Evolutionary conservation across 352 stramenopile genomes (phyloP).

Genomic region (Stramenopiles sp.): DNA sequence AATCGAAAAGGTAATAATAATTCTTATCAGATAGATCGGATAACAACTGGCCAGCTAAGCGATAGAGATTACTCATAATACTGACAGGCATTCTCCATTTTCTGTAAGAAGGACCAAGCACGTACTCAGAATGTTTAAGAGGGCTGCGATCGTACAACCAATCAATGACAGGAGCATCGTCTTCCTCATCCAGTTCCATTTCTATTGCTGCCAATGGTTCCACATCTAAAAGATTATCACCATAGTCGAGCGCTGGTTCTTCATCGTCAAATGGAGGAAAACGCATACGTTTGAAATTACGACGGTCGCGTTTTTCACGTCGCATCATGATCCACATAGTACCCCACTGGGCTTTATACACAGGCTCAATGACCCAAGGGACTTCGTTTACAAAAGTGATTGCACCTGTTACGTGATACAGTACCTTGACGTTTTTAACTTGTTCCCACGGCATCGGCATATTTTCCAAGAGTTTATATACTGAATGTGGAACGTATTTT

Average conservation of each 20-base stretch:
- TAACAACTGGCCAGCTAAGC: slow-evolving; percentile 73
- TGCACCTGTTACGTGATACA: slow-evolving; percentile 96
- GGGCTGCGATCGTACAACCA: slow-evolving; percentile 96
- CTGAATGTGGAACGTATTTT: slow-evolving; percentile 94
- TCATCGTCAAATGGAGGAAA: slow-evolving; percentile 99
- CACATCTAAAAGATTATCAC: slow-evolving; percentile 78
- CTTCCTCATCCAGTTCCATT: slow-evolving; percentile 63
- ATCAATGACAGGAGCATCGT: slow-evolving; percentile 61
- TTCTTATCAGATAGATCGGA: slow-evolving; percentile 85
- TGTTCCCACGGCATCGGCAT: slow-evolving; percentile 99
- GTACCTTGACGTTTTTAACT: slow-evolving; percentile 73
- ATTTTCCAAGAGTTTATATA: slow-evolving; percentile 98
- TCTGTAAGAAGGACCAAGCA: slow-evolving; percentile 77
- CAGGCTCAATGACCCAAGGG: slow-evolving; percentile 89
- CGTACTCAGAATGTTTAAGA: slow-evolving; percentile 35
- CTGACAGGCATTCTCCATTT: slow-evolving; percentile 78
- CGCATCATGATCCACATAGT: slow-evolving; percentile 99
- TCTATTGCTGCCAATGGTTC: slow-evolving; percentile 48
- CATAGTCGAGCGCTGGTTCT: slow-evolving; percentile 77
- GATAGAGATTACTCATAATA: slow-evolving; percentile 88
- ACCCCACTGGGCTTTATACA: slow-evolving; percentile 98
- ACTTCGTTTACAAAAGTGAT: slow-evolving; percentile 98
- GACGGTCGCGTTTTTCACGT: slow-evolving; percentile 85
- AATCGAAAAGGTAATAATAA: slow-evolving; percentile 58
- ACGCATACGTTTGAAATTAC: slow-evolving; percentile 97